Conservation (phyloP, 768 basidiomycete genomes). For the Jaapia argillacea region DNA sequence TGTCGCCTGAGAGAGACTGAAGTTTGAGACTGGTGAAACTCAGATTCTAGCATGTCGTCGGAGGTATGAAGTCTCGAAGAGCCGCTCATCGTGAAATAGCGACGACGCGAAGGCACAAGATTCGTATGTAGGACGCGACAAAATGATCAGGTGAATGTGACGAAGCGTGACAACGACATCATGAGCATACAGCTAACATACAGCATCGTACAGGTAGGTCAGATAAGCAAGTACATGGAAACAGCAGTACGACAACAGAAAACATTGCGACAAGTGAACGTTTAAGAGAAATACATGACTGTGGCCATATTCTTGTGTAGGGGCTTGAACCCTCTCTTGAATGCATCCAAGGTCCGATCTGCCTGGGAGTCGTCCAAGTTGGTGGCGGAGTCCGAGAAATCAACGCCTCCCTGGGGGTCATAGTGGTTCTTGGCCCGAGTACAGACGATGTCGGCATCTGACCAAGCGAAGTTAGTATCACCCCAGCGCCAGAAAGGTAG, state of each 20-base stretch:
- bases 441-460: conserved; percentile 73
- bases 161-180: no score
- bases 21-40: no score
- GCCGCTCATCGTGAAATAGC: no score
- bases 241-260: neutral
- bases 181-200: no score
- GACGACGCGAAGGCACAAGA: no score
- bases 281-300: conserved; percentile 27
- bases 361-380: conserved; percentile 16
- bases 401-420: conserved; percentile 45
- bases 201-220: no score
- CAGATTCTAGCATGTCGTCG: no score
- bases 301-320: conserved; percentile 37
- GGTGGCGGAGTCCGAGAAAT: conserved; percentile 47
- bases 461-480: neutral
- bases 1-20: no score
- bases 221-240: no score
- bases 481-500: neutral
- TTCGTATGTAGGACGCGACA: no score
- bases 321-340: conserved; percentile 43
- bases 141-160: no score
- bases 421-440: conserved; percentile 76
- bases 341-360: conserved; percentile 31
- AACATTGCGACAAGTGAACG: neutral
- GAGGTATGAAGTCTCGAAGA: no score